phyloP scores from a whole-genome alignment of 371 early-diverging fungal species.

The Mortierella sp. region DNA sequence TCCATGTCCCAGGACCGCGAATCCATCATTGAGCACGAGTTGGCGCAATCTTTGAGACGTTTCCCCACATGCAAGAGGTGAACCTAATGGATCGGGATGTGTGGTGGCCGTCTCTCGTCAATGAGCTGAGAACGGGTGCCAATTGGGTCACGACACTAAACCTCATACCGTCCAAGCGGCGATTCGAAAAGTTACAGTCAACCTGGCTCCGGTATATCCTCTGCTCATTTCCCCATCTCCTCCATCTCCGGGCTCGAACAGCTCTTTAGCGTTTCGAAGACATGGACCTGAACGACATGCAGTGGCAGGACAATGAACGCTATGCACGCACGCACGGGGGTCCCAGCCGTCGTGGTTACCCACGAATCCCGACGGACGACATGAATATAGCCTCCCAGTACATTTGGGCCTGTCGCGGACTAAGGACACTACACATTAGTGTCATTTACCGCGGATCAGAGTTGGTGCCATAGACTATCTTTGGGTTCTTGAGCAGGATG shows the following conservation, averaged over 20 bases:
- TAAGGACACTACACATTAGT: neutral
- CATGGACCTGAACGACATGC: neutral
- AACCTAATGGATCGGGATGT: no score
- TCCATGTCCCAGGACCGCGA: no score
- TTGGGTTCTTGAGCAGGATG: slow-evolving; percentile 5
- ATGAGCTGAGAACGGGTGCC: no score
- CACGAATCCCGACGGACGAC: neutral
- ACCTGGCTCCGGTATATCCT: neutral
- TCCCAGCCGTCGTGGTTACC: no score
- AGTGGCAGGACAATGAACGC: neutral
- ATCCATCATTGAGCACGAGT: no score
- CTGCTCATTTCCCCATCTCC: neutral
- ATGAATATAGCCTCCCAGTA: neutral
- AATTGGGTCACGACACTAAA: slow-evolving; percentile 10
- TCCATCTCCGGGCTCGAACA: neutral
- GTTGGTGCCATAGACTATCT: neutral
- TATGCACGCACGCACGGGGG: no score
- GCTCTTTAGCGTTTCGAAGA: neutral
- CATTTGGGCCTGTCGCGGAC: neutral
- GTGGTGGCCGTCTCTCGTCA: no score
- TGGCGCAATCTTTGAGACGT: no score
- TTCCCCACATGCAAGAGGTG: no score
- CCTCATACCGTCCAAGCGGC: neutral
- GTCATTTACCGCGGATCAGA: no score
- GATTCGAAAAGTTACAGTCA: neutral